Evolutionary conservation across 371 early-diverging fungal genomes (phyloP).

Genomic region (Syncephalastrum sp.): DNA sequence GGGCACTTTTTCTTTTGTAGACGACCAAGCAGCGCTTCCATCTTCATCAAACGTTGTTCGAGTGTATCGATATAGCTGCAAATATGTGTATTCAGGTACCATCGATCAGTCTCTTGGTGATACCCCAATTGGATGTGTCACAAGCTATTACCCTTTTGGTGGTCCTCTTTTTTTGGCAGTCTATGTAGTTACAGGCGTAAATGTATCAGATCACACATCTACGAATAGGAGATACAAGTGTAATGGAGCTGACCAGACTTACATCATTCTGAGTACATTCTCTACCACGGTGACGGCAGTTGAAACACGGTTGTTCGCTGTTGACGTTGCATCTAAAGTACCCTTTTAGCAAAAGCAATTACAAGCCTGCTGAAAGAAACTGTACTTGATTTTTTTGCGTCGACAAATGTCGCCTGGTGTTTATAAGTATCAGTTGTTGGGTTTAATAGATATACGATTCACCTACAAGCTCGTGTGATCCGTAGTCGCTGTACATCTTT

Average conservation of each 20-base stretch:
- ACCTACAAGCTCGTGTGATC: too few relatives aligned
- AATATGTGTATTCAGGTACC: background rate
- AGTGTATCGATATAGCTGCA: conserved; percentile 43
- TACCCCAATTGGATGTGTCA: background rate
- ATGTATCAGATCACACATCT: too few relatives aligned
- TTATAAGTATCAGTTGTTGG: background rate
- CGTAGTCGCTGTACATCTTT: too few relatives aligned
- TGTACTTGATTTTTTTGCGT: conserved; percentile 23
- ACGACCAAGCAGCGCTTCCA: conserved; percentile 33
- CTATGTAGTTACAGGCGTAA: conserved; percentile 5
- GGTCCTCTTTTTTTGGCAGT: conserved; percentile 40
- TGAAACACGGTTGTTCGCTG: conserved; percentile 13
- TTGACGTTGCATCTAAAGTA: conserved; percentile 20
- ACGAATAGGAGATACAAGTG: background rate
- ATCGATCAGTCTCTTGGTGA: background rate
- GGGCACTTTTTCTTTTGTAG: conserved; percentile 10
- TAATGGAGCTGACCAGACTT: background rate
- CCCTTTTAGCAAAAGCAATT: background rate
- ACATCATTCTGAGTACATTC: conserved; percentile 25
- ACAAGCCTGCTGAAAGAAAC: background rate
- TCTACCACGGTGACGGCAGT: conserved; percentile 15
- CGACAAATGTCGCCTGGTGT: conserved; percentile 19
- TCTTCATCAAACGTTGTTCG: conserved; percentile 36
- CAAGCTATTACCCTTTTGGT: conserved; percentile 35
- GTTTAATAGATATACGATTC: too few relatives aligned